phyloP scores from a whole-genome alignment of 2,329 filamentous ascomycete genomes.

The Microcyclosporella mali region DNA sequence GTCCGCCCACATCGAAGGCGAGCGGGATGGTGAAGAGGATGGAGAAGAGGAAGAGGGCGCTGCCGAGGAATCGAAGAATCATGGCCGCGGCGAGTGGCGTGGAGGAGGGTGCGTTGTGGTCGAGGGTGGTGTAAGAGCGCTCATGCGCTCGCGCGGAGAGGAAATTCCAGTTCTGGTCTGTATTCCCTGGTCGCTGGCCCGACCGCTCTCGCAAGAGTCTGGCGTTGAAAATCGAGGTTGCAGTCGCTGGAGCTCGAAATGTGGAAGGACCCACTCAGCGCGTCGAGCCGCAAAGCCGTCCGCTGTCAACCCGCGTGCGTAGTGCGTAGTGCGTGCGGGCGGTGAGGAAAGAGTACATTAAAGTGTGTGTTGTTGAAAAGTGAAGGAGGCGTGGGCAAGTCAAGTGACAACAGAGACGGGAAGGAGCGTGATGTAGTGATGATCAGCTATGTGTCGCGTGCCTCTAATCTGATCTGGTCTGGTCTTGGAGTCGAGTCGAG shows the following conservation, averaged over 20 bases:
- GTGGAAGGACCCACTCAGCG: conserved; percentile 1
- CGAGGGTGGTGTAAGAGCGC: conserved; percentile 10
- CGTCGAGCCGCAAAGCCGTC: too few relatives aligned
- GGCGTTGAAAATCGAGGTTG: too few relatives aligned
- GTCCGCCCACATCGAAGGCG: conserved; percentile 94
- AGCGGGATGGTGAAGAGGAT: conserved; percentile 94
- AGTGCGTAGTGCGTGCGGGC: too few relatives aligned
- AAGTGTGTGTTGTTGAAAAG: neutral
- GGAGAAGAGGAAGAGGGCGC: conserved; percentile 68
- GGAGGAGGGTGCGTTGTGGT: conserved; percentile 2
- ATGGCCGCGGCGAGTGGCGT: conserved; percentile 23
- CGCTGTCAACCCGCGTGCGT: too few relatives aligned
- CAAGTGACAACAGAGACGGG: too few relatives aligned
- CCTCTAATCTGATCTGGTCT: too few relatives aligned
- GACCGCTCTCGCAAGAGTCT: conserved; percentile 5
- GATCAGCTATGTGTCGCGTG: too few relatives aligned
- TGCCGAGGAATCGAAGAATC: conserved; percentile 45
- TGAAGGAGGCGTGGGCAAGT: neutral
- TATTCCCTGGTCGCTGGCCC: neutral
- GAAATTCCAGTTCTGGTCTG: conserved; percentile 4
- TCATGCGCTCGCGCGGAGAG: conserved; percentile 12
- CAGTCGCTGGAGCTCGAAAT: conserved; percentile 1
- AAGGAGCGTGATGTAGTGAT: too few relatives aligned
- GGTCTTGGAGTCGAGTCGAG: too few relatives aligned
- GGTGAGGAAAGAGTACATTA: too few relatives aligned